These are phyloP conservation scores for Macrocybe sp. DNA, from an alignment of 1,284 basidiomycete species.

Conservation along the genomic window DNA sequence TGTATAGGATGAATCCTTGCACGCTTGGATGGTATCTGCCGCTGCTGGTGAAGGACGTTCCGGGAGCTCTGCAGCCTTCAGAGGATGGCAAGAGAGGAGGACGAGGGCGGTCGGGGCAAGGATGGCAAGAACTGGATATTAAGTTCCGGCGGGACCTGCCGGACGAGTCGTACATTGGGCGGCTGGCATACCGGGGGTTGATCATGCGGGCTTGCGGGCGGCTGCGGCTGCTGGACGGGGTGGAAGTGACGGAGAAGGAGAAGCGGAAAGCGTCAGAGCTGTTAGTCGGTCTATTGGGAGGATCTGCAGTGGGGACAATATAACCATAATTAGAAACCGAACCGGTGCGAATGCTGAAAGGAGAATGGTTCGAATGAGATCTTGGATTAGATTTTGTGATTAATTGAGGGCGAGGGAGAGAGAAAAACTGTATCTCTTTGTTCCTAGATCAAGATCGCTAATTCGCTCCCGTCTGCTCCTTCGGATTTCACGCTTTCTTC, in stretches of 20 bases:
- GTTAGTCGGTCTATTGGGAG: conserved; percentile 51
- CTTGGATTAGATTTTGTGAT: conserved; percentile 10
- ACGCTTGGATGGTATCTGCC: conserved; percentile 94
- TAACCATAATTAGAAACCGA: conserved; percentile 1
- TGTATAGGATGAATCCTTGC: conserved; percentile 80
- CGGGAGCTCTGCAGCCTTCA: conserved; percentile 63
- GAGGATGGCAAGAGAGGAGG: conserved; percentile 28
- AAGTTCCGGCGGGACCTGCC: conserved; percentile 87
- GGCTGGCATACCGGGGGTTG: conserved; percentile 83
- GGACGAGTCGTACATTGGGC: conserved; percentile 79
- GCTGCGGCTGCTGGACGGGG: conserved; percentile 76
- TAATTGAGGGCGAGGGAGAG: conserved; percentile 12
- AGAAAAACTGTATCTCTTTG: not conserved
- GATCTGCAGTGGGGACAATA: conserved; percentile 16
- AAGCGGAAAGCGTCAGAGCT: conserved; percentile 72
- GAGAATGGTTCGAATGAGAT: conserved; percentile 1
- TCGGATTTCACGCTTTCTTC: not conserved
- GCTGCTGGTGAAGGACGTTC: conserved; percentile 65
- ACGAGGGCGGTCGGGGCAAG: conserved; percentile 29
- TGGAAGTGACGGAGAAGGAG: conserved; percentile 77
- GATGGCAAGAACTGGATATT: conserved; percentile 74
- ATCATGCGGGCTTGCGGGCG: conserved; percentile 71
- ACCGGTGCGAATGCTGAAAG: conserved; percentile 1
- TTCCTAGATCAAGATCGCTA: conserved; percentile 15
- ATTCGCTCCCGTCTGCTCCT: conserved; percentile 5